Conservation (phyloP, 2,329 filamentous ascomycete species). For the Arthrobotrys sinensis region DNA sequence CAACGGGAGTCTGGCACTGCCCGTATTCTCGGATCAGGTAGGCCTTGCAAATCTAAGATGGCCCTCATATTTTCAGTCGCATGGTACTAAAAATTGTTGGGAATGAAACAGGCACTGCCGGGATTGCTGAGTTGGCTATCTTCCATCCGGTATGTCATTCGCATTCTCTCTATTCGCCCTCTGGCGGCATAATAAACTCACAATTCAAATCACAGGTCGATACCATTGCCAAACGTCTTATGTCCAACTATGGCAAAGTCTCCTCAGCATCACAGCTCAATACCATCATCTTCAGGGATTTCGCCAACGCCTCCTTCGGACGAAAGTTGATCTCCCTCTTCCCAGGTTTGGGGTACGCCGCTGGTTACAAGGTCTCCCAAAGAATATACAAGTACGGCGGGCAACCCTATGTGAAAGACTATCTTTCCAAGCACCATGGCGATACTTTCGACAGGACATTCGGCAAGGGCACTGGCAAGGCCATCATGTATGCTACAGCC, state of each 20-base stretch:
- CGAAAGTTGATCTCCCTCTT: slow-evolving; percentile 95
- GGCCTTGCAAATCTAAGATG: slow-evolving; percentile 55
- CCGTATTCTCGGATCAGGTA: slow-evolving; percentile 92
- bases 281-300: slow-evolving; percentile 92
- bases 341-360: slow-evolving; percentile 95
- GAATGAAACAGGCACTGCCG: slow-evolving; percentile 79
- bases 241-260: slow-evolving; percentile 93
- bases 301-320: slow-evolving; percentile 78
- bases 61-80: not conserved
- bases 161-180: not conserved
- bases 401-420: slow-evolving; percentile 94
- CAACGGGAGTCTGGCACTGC: slow-evolving; percentile 92
- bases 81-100: slow-evolving; percentile 11
- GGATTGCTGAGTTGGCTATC: slow-evolving; percentile 91
- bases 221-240: slow-evolving; percentile 97
- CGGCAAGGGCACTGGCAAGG: slow-evolving; percentile 97
- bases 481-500: slow-evolving; percentile 96
- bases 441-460: slow-evolving; percentile 88
- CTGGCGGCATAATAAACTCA: slow-evolving; percentile 34
- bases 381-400: slow-evolving; percentile 99
- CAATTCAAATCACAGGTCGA: slow-evolving; percentile 78
- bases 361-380: slow-evolving; percentile 97
- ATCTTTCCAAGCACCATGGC: slow-evolving; percentile 83
- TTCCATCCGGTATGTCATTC: slow-evolving; percentile 83
- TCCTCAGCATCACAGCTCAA: slow-evolving; percentile 78